A percentile compares a stretch with the other conserved stretches of the same genome.
These are phyloP conservation scores for Nepenthes mirabilis DNA, from an alignment of 148 eudicot species.

Conservation along the genomic window DNA sequence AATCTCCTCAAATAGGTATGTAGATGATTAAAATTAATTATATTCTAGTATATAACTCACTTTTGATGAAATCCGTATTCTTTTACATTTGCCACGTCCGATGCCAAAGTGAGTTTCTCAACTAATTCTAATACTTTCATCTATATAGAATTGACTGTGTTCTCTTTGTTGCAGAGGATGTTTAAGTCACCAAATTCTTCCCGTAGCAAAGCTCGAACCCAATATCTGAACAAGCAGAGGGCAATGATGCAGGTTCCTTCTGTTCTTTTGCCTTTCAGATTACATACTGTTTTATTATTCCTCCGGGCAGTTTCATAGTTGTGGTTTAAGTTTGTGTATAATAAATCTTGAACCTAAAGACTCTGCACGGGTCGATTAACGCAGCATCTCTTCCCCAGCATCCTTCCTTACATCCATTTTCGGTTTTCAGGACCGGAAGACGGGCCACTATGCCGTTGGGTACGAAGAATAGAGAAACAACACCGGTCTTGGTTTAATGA, in stretches of 20 bases:
- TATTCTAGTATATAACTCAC: no score
- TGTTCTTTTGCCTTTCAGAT: neutral
- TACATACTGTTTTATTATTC: neutral
- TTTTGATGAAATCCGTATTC: no score
- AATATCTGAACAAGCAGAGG: conserved; percentile 66
- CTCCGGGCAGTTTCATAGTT: neutral
- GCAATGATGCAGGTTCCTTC: conserved; percentile 40
- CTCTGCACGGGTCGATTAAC: no score
- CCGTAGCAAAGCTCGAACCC: conserved; percentile 71
- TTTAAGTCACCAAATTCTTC: conserved; percentile 78
- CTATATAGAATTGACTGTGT: neutral
- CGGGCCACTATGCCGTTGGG: conserved; percentile 41
- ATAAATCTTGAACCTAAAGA: no score
- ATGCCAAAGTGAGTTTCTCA: no score
- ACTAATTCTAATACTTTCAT: no score
- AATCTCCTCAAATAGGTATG: no score
- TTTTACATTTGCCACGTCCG: neutral
- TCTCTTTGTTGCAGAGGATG: conserved; percentile 36
- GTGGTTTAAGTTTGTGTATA: neutral
- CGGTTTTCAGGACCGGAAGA: conserved; percentile 34
- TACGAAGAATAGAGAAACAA: conserved; percentile 1
- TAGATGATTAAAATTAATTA: no score
- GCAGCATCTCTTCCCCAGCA: no score
- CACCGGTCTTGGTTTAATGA: no score
- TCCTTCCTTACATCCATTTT: neutral